Evolutionary conservation across 2,329 filamentous ascomycete species (phyloP), one percentile per base, ranked within the genome.

Genomic region (Cordyceps cicadae): DNA sequence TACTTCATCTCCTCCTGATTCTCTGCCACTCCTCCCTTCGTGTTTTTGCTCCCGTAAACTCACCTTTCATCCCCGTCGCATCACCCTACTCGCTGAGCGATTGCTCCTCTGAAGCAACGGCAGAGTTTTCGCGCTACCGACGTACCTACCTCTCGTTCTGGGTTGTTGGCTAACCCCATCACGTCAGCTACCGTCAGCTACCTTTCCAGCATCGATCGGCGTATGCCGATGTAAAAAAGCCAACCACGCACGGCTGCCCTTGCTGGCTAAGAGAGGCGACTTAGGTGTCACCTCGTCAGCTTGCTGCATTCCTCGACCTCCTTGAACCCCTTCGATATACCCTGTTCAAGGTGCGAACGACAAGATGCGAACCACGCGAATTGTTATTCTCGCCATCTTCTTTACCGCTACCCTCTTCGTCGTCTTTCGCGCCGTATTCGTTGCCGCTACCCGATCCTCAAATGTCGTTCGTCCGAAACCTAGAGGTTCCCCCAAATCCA

Each of bases 301-400:
- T 49, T 32, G 60, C 26, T 48, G 48, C 37, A 32, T 21, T 5
- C 12, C 11, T 50, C 37, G 12, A 51, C n/a, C 24, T 43, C 17
- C 24, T 26, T 11, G 9, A 39, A 49, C 7, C 9, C 15, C 19
- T 24, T 32, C 26, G 32, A 49, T 21, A 54, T 15, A 24, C 39
- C 3, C 7, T 39, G 26, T 43, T 19, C 5, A 34, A 34, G n/a
- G 26, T n/a, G 51, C 26, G 43, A 32, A 24, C 48, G 43, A 66
- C 70, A 79, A 68, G 64, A 83, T 83, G 81, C 79, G 81, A 65
- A 75, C 81, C 49, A 79, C 81, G 61, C 78, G 81, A 66, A 75
- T 83, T 65, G 75, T 76, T 67, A 80, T 83, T 61, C 75, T 84
- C 68, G 73, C 77, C 63, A 72, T 84, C 68, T 83, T 82, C 71